Conservation (phyloP, 371 early-diverging fungal genomes). For the Massospora cicadina region DNA sequence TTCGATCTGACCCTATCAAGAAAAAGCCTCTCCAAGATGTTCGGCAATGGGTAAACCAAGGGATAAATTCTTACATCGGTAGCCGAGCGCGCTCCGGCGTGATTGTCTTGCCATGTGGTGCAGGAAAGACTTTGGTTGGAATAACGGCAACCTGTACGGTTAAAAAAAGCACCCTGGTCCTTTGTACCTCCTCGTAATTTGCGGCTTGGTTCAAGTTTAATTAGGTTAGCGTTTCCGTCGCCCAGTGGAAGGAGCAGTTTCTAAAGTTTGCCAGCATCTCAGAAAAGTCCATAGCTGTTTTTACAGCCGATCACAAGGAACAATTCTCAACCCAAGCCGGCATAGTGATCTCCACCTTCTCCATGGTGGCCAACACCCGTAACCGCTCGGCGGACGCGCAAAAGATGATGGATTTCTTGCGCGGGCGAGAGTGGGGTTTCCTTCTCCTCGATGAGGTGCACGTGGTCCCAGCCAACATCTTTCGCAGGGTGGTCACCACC, state of each 20-base stretch:
- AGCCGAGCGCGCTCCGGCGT: conserved; percentile 96
- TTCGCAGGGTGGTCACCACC: conserved; percentile 88
- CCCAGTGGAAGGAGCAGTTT: conserved; percentile 98
- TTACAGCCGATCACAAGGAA: conserved; percentile 95
- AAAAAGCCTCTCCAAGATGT: conserved; percentile 96
- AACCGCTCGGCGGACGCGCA: conserved; percentile 92
- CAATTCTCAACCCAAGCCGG: conserved; percentile 77
- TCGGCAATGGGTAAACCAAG: conserved; percentile 66
- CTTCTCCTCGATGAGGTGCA: conserved; percentile 98
- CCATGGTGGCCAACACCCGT: conserved; percentile 94
- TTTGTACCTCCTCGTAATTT: conserved; percentile 80
- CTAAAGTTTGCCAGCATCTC: conserved; percentile 87
- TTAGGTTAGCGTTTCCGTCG: conserved; percentile 75
- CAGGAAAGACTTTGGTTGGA: conserved; percentile 99
- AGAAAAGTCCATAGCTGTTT: conserved; percentile 82
- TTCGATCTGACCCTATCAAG: conserved; percentile 96
- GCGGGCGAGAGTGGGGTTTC: conserved; percentile 95
- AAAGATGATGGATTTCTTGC: conserved; percentile 93
- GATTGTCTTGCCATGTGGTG: conserved; percentile 98
- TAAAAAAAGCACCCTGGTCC: conserved; percentile 85
- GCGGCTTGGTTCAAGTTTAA: neutral
- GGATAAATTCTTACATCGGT: neutral
- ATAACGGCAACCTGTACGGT: conserved; percentile 99
- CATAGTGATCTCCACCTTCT: conserved; percentile 94
- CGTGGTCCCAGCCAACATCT: conserved; percentile 99